phyloP scores from a whole-genome alignment of 805 yeast species.

The Pichia ethanolica region DNA sequence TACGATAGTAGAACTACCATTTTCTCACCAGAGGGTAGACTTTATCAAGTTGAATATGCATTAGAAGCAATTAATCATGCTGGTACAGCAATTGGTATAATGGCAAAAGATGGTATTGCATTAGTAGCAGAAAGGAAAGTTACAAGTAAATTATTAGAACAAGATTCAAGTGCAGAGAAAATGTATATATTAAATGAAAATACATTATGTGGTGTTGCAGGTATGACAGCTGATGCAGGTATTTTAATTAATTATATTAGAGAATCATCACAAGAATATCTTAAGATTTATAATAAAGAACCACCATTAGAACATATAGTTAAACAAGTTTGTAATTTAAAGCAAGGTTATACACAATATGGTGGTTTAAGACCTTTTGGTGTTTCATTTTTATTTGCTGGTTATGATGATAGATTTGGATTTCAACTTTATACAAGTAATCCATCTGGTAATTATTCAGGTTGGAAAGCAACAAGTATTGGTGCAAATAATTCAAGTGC shows the following conservation, averaged over 20 bases:
- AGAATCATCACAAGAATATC: conserved; percentile 71
- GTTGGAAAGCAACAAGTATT: conserved; percentile 96
- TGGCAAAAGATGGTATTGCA: conserved; percentile 81
- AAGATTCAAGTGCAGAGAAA: conserved; percentile 90
- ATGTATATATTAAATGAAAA: conserved; percentile 73
- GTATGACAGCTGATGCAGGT: conserved; percentile 95
- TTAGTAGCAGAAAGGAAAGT: conserved; percentile 96
- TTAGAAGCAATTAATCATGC: conserved; percentile 77
- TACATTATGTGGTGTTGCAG: conserved; percentile 87
- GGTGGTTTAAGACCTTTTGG: conserved; percentile 99
- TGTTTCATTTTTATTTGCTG: conserved; percentile 93
- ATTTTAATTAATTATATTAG: conserved; percentile 86
- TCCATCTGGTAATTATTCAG: conserved; percentile 96
- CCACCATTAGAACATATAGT: conserved; percentile 91
- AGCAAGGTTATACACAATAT: conserved; percentile 97
- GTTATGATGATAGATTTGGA: conserved; percentile 82
- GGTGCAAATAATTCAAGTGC: conserved; percentile 97
- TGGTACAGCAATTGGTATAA: conserved; percentile 74
- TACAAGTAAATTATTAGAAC: conserved; percentile 86
- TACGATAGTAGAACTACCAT: conserved; percentile 98
- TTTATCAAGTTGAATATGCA: conserved; percentile 95
- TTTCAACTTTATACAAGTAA: conserved; percentile 92
- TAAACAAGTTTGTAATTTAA: conserved; percentile 81
- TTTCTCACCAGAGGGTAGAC: conserved; percentile 97
- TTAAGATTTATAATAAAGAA: conserved; percentile 82